phyloP scores from a whole-genome alignment of 495 filamentous ascomycete species.

The Aspergillus affinis region DNA sequence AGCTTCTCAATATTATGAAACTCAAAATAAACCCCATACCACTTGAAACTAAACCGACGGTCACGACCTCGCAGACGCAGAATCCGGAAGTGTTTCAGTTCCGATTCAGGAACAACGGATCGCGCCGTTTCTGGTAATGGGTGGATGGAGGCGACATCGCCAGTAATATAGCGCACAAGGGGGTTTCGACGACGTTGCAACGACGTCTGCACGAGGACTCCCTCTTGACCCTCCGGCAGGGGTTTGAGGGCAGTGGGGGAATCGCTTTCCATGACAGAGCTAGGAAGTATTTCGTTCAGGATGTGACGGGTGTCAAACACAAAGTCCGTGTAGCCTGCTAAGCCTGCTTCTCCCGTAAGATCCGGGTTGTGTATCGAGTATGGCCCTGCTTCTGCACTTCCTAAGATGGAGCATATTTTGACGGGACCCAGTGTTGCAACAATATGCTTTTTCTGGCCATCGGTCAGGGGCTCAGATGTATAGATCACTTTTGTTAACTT shows the following conservation, averaged over 20 bases:
- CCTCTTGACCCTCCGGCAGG: slow-evolving; percentile 25
- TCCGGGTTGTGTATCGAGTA: slow-evolving; percentile 24
- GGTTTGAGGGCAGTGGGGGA: neutral
- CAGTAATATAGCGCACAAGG: slow-evolving; percentile 37
- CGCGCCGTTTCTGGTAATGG: slow-evolving; percentile 14
- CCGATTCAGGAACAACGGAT: slow-evolving; percentile 5
- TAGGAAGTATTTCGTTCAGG: slow-evolving; percentile 30
- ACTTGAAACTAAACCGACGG: slow-evolving; percentile 33
- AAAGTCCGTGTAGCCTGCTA: slow-evolving; percentile 21
- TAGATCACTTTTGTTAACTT: slow-evolving; percentile 25
- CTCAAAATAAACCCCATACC: slow-evolving; percentile 34
- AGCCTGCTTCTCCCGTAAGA: slow-evolving; percentile 11
- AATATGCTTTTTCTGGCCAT: slow-evolving; percentile 14
- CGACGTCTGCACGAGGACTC: slow-evolving; percentile 37
- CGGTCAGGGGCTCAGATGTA: slow-evolving; percentile 25
- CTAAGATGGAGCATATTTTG: slow-evolving; percentile 26
- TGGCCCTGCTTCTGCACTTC: slow-evolving; percentile 32
- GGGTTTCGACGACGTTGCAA: slow-evolving; percentile 37
- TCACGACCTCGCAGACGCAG: slow-evolving; percentile 35
- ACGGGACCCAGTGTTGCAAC: slow-evolving; percentile 11
- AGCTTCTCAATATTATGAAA: slow-evolving; percentile 18
- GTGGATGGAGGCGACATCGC: slow-evolving; percentile 39
- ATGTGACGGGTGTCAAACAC: slow-evolving; percentile 31
- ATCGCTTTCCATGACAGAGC: slow-evolving; percentile 7
- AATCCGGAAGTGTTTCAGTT: slow-evolving; percentile 17